phyloP scores from a whole-genome alignment of 495 filamentous ascomycete genomes.

The Lindgomyces ingoldianus region DNA sequence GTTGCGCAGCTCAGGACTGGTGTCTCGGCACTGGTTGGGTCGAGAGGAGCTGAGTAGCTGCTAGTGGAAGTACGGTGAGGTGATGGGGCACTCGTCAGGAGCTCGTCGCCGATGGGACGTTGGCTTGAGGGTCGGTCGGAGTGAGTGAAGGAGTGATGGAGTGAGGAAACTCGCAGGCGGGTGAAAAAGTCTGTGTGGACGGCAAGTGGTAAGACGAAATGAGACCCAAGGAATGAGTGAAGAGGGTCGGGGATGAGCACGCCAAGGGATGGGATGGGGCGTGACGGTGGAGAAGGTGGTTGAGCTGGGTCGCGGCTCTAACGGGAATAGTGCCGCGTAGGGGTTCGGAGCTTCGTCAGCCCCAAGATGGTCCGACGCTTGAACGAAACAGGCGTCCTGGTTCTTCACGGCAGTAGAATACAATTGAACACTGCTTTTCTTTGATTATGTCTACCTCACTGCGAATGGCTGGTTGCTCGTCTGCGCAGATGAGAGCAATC shows the following conservation, averaged over 20 bases:
- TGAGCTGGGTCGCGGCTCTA: not conserved
- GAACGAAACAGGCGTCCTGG: not conserved
- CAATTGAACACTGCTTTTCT: not conserved
- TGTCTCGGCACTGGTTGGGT: not conserved
- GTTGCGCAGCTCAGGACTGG: not conserved
- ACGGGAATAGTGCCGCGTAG: not conserved
- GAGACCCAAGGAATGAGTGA: not conserved
- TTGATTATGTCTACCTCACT: not conserved
- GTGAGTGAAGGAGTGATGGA: not conserved
- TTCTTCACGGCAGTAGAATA: not conserved
- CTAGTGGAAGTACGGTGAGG: not conserved
- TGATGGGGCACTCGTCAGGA: not conserved
- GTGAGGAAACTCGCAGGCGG: not conserved
- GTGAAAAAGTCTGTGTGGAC: not conserved
- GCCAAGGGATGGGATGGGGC: not conserved
- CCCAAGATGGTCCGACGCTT: not conserved
- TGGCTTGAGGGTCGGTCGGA: not conserved
- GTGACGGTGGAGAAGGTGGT: not conserved
- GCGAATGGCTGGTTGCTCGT: conserved; percentile 10
- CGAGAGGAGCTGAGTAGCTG: not conserved
- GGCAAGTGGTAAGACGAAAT: not conserved
- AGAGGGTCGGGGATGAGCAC: not conserved
- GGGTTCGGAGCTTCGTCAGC: not conserved
- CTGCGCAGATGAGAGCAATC: conserved; percentile 16
- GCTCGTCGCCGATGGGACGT: too few species aligned